phyloP scores from a whole-genome alignment of 139 green algal genomes.

The Tetratostichococcus sp. region DNA sequence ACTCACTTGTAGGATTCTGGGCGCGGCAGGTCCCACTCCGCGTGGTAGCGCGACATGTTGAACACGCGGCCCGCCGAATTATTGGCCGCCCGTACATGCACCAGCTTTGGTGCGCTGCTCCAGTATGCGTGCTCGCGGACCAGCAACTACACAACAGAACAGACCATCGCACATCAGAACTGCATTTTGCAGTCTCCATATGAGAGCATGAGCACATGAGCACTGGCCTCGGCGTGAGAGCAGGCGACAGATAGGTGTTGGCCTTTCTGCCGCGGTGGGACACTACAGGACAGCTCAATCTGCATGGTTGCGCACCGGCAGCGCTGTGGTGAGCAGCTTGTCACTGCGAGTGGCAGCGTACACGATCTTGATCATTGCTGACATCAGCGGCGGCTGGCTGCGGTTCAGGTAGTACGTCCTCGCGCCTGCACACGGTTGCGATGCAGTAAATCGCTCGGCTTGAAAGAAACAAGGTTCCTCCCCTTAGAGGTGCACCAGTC shows the following conservation, averaged over 20 bases:
- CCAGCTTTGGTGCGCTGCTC: conserved; percentile 41
- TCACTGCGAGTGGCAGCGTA: conserved; percentile 18
- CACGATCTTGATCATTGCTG: conserved; percentile 47
- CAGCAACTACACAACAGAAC: conserved; percentile 51
- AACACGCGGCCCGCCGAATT: conserved; percentile 17
- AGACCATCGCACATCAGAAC: too few relatives aligned
- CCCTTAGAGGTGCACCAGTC: too few relatives aligned
- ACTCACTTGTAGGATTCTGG: conserved; percentile 76
- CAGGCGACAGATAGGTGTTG: too few relatives aligned
- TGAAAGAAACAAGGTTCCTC: too few relatives aligned
- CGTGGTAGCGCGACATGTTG: conserved; percentile 72
- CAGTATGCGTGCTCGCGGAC: conserved; percentile 74
- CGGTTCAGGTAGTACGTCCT: conserved; percentile 93
- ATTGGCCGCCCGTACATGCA: conserved; percentile 25
- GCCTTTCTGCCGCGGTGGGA: not conserved
- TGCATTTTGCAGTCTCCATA: too few relatives aligned
- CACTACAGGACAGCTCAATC: not conserved
- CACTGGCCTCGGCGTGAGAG: too few relatives aligned
- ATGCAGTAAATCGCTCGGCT: too few relatives aligned
- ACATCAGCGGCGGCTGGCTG: conserved; percentile 88
- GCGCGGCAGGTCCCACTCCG: conserved; percentile 61
- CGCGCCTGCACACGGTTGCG: conserved; percentile 1
- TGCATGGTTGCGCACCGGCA: too few relatives aligned
- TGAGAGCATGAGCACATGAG: too few relatives aligned
- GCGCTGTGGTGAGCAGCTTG: not conserved